phyloP scores from a whole-genome alignment of 106 monocot genomes.

The Gastrodia elata region DNA sequence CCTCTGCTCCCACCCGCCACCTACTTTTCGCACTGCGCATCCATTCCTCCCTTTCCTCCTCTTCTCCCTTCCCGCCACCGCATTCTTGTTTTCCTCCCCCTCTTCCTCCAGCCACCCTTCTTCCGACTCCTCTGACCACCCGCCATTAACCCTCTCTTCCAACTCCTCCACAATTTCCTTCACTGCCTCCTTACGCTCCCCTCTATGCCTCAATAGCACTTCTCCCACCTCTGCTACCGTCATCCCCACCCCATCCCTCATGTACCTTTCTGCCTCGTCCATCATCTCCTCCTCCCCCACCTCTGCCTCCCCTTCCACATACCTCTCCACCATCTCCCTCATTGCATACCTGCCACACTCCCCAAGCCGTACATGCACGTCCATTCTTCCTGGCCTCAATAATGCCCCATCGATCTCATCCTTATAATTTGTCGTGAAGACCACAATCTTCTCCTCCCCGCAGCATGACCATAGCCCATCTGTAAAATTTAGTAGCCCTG shows the following conservation, averaged over 20 bases:
- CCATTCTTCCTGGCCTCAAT: constrained; percentile 56
- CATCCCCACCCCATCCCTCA: constrained; percentile 46
- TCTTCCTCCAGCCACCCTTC: constrained; percentile 10
- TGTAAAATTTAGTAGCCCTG: constrained; percentile 77
- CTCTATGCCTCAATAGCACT: constrained; percentile 61
- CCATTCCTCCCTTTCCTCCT: constrained; percentile 3
- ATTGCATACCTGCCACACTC: constrained; percentile 44
- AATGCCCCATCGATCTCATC: constrained; percentile 54
- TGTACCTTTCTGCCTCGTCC: constrained; percentile 32
- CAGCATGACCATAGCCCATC: constrained; percentile 95
- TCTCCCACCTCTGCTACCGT: constrained; percentile 87
- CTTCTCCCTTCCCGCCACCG: constrained; percentile 30
- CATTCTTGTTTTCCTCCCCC: constrained; percentile 13
- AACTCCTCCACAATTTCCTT: constrained; percentile 55
- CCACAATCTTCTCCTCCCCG: constrained; percentile 75
- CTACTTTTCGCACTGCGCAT: constrained; percentile 7
- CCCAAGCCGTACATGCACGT: constrained; percentile 55
- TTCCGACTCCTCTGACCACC: constrained; percentile 9
- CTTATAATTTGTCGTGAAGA: constrained; percentile 81
- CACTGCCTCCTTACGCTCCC: constrained; percentile 35
- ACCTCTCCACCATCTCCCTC: constrained; percentile 45
- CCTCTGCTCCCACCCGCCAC: constrained; percentile 49
- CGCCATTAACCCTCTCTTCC: constrained; percentile 22
- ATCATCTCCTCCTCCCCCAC: constrained; percentile 30
- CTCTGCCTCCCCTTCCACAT: constrained; percentile 21